phyloP scores from a whole-genome alignment of 495 filamentous ascomycete genomes.

The Chlorociboria aeruginascens region DNA sequence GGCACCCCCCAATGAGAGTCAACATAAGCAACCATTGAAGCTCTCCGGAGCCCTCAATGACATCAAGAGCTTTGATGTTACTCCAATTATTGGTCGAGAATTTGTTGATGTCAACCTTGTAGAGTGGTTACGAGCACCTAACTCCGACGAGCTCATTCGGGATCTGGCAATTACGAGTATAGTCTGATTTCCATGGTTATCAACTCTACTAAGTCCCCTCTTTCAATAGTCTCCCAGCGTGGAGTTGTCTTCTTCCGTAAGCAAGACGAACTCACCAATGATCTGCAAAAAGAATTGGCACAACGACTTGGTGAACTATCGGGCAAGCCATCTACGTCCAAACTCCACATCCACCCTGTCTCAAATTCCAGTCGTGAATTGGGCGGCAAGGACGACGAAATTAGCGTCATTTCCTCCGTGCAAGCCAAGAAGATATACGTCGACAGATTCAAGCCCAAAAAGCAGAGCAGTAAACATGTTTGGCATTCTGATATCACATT shows the following conservation, averaged over 20 bases:
- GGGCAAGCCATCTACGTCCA: constrained; percentile 52
- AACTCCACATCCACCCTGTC: constrained; percentile 63
- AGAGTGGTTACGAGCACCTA: constrained; percentile 48
- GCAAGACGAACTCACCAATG: constrained; percentile 52
- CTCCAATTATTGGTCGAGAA: constrained; percentile 56
- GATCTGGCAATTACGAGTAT: constrained; percentile 58
- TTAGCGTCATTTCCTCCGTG: constrained; percentile 57
- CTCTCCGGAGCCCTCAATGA: constrained; percentile 38
- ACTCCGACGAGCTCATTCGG: constrained; percentile 54
- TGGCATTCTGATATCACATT: constrained; percentile 66
- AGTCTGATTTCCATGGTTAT: constrained; percentile 23
- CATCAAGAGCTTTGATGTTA: constrained; percentile 51
- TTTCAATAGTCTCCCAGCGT: constrained; percentile 53
- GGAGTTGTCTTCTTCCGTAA: constrained; percentile 76
- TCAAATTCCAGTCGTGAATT: constrained; percentile 40
- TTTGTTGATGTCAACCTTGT: constrained; percentile 47
- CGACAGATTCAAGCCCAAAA: constrained; percentile 19
- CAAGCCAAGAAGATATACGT: constrained; percentile 46
- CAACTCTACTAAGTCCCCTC: neutral
- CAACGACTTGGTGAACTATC: constrained; percentile 54
- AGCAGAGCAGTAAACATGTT: constrained; percentile 31
- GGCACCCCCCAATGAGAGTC: neutral
- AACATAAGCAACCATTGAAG: constrained; percentile 13
- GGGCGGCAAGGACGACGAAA: constrained; percentile 52
- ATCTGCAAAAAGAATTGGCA: constrained; percentile 58